A percentile compares a stretch with the other conserved stretches of the same genome.
Evolutionary conservation across 2,329 filamentous ascomycete species (phyloP).

Genomic region (Teratosphaeria epicoccoides): DNA sequence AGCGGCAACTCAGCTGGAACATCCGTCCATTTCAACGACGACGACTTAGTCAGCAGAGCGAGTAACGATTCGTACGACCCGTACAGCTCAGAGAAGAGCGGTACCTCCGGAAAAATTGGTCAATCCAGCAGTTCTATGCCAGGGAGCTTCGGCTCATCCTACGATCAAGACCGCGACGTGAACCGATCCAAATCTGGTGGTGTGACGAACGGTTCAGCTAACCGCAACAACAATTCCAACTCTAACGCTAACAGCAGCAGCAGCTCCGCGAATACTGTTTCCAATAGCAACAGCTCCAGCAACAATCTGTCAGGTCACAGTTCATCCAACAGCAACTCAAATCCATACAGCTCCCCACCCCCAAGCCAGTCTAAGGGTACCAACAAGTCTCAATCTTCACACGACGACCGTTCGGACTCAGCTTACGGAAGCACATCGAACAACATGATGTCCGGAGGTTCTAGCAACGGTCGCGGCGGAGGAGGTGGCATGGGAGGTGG

Average conservation of each 20-base stretch:
- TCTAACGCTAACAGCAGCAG: neutral
- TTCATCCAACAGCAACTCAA: neutral
- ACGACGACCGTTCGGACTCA: neutral
- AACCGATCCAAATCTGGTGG: neutral
- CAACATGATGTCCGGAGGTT: neutral
- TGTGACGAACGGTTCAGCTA: neutral
- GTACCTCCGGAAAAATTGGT: neutral
- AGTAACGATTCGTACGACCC: neutral
- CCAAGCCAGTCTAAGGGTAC: neutral
- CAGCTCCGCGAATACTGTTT: neutral
- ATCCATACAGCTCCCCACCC: neutral
- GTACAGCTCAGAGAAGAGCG: neutral
- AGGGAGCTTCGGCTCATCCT: neutral
- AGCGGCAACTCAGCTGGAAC: neutral
- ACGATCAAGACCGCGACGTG: neutral
- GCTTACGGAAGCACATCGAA: neutral
- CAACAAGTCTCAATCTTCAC: neutral
- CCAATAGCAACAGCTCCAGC: neutral
- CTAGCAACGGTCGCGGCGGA: neutral
- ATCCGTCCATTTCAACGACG: neutral
- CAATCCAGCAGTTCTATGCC: neutral
- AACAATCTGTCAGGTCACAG: too few relatives aligned
- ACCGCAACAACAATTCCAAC: neutral
- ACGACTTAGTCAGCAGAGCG: neutral
- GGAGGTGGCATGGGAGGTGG: neutral